A percentile compares a stretch with the other conserved stretches of the same genome.
phyloP scores from a whole-genome alignment of 306 rosid species.

The Aeschynomene evenia region DNA sequence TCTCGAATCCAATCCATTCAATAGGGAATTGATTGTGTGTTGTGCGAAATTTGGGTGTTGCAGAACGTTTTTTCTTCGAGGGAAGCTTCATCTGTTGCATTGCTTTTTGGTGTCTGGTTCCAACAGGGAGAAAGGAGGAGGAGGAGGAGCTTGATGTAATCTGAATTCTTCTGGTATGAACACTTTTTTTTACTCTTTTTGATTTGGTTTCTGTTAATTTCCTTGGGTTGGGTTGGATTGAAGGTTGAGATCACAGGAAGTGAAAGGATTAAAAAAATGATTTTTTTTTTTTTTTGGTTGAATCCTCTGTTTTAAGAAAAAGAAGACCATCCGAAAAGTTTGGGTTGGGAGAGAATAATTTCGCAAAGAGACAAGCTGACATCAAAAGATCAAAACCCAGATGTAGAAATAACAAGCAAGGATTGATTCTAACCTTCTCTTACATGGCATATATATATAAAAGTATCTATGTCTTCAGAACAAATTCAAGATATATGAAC shows the following conservation, averaged over 20 bases:
- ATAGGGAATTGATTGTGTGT: background rate
- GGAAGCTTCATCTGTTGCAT: conserved; percentile 17
- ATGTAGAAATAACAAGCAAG: conserved; percentile 59
- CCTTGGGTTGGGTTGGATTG: conserved; percentile 13
- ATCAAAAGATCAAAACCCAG: conserved; percentile 45
- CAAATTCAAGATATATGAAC: conserved; percentile 13
- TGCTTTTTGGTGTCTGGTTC: conserved; percentile 21
- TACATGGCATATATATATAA: conserved; percentile 12
- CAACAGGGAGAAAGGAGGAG: conserved; percentile 13
- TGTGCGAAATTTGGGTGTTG: conserved; percentile 1
- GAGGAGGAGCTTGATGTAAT: conserved; percentile 26
- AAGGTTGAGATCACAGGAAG: conserved; percentile 20
- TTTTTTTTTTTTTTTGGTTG: conserved; percentile 17
- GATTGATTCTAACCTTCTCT: conserved; percentile 50
- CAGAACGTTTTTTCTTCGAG: conserved; percentile 23
- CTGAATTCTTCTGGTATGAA: conserved; percentile 40
- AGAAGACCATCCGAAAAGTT: conserved; percentile 1
- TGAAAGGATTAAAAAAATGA: conserved; percentile 23
- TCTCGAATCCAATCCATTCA: conserved; percentile 15
- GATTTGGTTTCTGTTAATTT: conserved; percentile 17
- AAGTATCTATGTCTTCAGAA: conserved; percentile 12
- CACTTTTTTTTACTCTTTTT: conserved; percentile 29
- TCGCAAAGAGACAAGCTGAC: conserved; percentile 31
- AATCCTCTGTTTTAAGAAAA: conserved; percentile 4
- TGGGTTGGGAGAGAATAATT: conserved; percentile 25